Conservation (phyloP, 2,329 filamentous ascomycete genomes). For the Colletotrichum cereale region DNA sequence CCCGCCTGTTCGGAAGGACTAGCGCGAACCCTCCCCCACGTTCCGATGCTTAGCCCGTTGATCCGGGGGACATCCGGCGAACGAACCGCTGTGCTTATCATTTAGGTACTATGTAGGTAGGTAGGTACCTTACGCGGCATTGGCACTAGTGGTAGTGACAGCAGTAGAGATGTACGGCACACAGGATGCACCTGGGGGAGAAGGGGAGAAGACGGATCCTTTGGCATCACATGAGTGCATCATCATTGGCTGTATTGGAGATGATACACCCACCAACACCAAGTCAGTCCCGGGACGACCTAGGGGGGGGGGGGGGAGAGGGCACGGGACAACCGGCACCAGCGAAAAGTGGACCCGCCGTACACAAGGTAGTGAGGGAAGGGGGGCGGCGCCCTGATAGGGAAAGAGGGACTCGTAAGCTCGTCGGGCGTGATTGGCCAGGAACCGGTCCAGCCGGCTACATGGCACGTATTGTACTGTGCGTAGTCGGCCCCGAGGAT, state of each 20-base stretch:
- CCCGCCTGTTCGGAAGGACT: not conserved
- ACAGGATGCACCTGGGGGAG: not conserved
- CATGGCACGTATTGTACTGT: no score
- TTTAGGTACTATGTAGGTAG: no score
- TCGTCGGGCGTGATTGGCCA: slow-evolving; percentile 47
- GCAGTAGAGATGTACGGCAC: not conserved
- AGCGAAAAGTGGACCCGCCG: not conserved
- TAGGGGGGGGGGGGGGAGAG: not conserved
- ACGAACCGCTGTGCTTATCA: not conserved
- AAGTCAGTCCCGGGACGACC: no score
- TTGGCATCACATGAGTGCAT: not conserved
- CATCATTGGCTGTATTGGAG: not conserved
- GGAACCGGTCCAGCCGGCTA: not conserved
- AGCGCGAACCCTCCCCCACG: slow-evolving; percentile 4
- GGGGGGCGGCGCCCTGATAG: not conserved
- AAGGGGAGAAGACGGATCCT: not conserved
- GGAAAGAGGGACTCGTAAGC: slow-evolving; percentile 52
- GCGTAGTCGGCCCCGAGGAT: slow-evolving; percentile 16
- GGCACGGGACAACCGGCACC: slow-evolving; percentile 2
- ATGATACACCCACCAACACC: not conserved
- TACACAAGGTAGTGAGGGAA: not conserved
- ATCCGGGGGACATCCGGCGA: not conserved
- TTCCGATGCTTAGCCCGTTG: slow-evolving; percentile 11
- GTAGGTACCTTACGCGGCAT: no score
- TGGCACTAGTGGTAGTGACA: no score